A percentile compares a stretch with the other conserved stretches of the same genome.
These are phyloP conservation scores for Coniochaeta pulveracea DNA, from an alignment of 2,329 filamentous ascomycete genomes.

Conservation along the genomic window DNA sequence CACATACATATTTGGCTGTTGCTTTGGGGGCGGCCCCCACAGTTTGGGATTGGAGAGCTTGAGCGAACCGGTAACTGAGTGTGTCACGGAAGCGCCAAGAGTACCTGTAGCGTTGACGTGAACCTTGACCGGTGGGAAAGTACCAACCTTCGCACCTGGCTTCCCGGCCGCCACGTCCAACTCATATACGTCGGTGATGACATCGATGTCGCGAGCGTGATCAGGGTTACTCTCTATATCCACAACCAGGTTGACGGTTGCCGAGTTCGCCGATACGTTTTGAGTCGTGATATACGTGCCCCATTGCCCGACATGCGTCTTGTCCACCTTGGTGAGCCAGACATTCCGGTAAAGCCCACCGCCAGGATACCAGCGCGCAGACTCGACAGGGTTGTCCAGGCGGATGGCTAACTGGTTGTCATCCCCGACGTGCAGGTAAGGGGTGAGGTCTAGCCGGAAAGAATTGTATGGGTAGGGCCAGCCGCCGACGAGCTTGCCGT, in stretches of 20 bases:
- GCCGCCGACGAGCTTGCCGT: slow-evolving; percentile 35
- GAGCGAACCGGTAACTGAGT: slow-evolving; percentile 21
- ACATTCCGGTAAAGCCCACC: slow-evolving; percentile 42
- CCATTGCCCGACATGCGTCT: slow-evolving; percentile 34
- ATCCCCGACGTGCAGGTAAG: slow-evolving; percentile 21
- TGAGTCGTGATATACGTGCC: slow-evolving; percentile 37
- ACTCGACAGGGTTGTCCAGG: slow-evolving; percentile 34
- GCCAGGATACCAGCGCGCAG: slow-evolving; percentile 42
- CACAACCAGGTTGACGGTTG: slow-evolving; percentile 30
- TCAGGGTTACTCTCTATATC: slow-evolving; percentile 31
- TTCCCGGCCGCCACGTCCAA: slow-evolving; percentile 21
- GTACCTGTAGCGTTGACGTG: slow-evolving; percentile 13
- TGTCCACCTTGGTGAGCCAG: slow-evolving; percentile 37
- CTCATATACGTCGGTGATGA: slow-evolving; percentile 27
- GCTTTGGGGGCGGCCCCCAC: slow-evolving; percentile 34
- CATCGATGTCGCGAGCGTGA: slow-evolving; percentile 19
- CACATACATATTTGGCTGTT: slow-evolving; percentile 34
- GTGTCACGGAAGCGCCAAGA: slow-evolving; percentile 19
- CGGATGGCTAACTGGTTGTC: slow-evolving; percentile 35
- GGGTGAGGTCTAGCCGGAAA: slow-evolving; percentile 37
- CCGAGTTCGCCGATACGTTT: slow-evolving; percentile 29
- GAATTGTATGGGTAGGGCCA: slow-evolving; percentile 41
- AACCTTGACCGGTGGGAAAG: slow-evolving; percentile 14
- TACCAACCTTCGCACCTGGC: slow-evolving; percentile 17
- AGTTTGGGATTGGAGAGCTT: slow-evolving; percentile 26